Evolutionary conservation across 306 rosid genomes (phyloP), one percentile per base, ranked within the genome.

Genomic region (Nissolia schottii): DNA sequence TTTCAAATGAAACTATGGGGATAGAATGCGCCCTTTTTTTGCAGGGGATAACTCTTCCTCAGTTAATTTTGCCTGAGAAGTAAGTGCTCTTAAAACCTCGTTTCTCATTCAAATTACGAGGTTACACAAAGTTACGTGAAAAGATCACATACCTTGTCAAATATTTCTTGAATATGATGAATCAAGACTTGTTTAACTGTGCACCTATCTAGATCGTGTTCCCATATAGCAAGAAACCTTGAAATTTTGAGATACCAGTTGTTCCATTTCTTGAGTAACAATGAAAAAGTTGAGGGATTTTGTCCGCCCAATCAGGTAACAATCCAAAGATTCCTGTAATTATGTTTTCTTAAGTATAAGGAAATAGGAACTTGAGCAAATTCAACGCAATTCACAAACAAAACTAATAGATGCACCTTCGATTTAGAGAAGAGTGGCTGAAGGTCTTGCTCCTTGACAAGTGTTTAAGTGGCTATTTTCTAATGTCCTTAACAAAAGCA

Each of bases 241-340:
- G 79, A 91, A 91, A 69, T 94, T 94, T 45, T 83, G 71, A 56
- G 49, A 62, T 32, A 94, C 82, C 70, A 81, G 70, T 80, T 78
- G 83, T 76, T 77, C 83, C 92, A 91, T 87, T 77, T 83, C 79
- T 60, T 78, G 86, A 15, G 92, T 85, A 74, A 84, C 80, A 86
- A 94, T 31, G 61, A 7, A 77, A 68, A 60, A 49, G 71, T 62
- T 70, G 64, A 85, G 83, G 51, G 78, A 87, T 80, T 77, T 78
- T 4, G 69, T 64, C 38, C 73, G 74, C 53, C 92, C 88, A 56
- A 91, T 85, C 69, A 94, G 90, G 77, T 66, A 79, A 60, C 32
- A 31, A 77, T 94, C 90, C 86, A 94, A 75, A 22, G 84, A 80
- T 81, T 85, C 94, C 97, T 93, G 97, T 41, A 25, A 71, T 60